phyloP scores from a whole-genome alignment of 495 filamentous ascomycete species.

The Polyplosphaeria fusca region DNA sequence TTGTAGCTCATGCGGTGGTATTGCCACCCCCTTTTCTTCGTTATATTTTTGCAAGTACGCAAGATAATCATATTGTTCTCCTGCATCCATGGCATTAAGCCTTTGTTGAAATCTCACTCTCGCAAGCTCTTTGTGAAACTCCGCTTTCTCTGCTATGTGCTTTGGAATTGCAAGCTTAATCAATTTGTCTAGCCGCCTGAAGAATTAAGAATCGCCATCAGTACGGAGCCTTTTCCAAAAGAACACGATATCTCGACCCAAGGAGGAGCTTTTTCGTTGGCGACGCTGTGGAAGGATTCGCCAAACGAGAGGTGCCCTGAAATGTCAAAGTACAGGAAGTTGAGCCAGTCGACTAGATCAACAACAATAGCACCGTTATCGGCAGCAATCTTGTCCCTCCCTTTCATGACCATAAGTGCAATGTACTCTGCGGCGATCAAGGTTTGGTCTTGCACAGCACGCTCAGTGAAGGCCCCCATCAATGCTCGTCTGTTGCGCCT shows the following conservation, averaged over 20 bases:
- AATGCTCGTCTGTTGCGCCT: constrained; percentile 27
- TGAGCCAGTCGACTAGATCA: constrained; percentile 5
- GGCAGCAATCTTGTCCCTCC: neutral
- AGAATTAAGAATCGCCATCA: constrained; percentile 12
- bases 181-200: neutral
- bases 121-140: constrained; percentile 7
- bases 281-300: constrained; percentile 17
- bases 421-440: constrained; percentile 28
- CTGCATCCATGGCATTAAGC: neutral
- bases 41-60: constrained; percentile 40
- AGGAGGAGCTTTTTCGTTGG: constrained; percentile 39
- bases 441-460: constrained; percentile 31
- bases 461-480: constrained; percentile 30
- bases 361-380: constrained; percentile 2
- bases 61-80: constrained; percentile 30
- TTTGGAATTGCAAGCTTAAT: neutral
- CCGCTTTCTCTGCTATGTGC: neutral
- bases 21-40: constrained; percentile 25
- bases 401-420: constrained; percentile 23
- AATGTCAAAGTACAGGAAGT: constrained; percentile 9
- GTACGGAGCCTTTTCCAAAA: constrained; percentile 1
- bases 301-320: constrained; percentile 1
- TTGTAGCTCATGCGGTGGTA: constrained; percentile 34
- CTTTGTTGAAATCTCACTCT: neutral
- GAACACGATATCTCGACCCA: constrained; percentile 34